These are phyloP conservation scores for Meyerozyma smithsonii DNA, from an alignment of 1,139 yeast genomes.

Conservation along the genomic window DNA sequence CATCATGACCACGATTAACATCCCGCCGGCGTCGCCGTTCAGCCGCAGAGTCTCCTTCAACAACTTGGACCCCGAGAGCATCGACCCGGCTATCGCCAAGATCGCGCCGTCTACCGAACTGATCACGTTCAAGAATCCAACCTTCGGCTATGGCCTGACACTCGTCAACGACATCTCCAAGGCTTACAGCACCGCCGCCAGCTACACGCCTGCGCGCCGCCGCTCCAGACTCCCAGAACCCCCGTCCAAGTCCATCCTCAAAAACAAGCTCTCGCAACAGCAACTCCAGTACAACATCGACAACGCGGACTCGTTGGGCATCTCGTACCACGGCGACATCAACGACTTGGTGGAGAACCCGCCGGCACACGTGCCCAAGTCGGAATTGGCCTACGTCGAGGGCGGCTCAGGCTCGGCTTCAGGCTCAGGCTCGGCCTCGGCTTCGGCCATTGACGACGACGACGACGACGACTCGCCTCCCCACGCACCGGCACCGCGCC, in stretches of 20 bases:
- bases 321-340: slow-evolving; percentile 9
- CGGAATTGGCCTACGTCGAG: slow-evolving; percentile 7
- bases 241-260: slow-evolving; percentile 38
- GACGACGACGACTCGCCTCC: slow-evolving; percentile 10
- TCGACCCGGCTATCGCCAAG: slow-evolving; percentile 3
- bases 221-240: slow-evolving; percentile 22
- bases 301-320: slow-evolving; percentile 9
- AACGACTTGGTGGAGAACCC: slow-evolving; percentile 11
- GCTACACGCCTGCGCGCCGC: slow-evolving; percentile 2
- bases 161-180: slow-evolving; percentile 14
- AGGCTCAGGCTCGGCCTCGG: too few relatives aligned
- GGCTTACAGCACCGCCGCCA: slow-evolving; percentile 9
- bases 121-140: slow-evolving; percentile 4
- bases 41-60: slow-evolving; percentile 43
- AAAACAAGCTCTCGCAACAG: slow-evolving; percentile 31
- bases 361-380: slow-evolving; percentile 5
- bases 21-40: slow-evolving; percentile 12
- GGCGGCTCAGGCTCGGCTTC: too few relatives aligned
- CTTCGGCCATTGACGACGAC: slow-evolving; percentile 19
- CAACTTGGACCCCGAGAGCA: slow-evolving; percentile 31
- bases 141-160: slow-evolving; percentile 14
- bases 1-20: not conserved
- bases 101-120: not conserved
- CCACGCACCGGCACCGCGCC: slow-evolving; percentile 20
- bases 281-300: slow-evolving; percentile 24